Percentiles rank a stretch among this genome's conserved stretches.
phyloP scores from a whole-genome alignment of 129 eudicot species.

The Silybum marianum region DNA sequence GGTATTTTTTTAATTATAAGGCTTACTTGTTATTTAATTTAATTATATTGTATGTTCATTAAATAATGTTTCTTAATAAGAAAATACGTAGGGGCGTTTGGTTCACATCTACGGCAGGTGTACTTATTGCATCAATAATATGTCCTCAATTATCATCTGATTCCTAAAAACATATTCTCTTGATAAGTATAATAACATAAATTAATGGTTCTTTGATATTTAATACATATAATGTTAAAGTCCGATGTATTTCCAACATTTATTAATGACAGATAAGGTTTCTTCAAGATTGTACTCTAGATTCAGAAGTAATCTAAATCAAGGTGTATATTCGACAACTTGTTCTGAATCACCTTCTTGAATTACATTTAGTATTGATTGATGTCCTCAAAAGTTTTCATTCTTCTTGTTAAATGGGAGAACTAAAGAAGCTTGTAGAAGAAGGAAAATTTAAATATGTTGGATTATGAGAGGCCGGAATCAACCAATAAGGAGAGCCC shows the following conservation, averaged over 20 bases:
- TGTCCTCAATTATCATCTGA: no score
- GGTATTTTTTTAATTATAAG: no score
- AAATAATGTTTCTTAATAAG: no score
- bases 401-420: slow-evolving; percentile 48
- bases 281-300: neutral
- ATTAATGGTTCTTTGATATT: no score
- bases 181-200: no score
- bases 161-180: no score
- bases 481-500: slow-evolving; percentile 75
- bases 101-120: no score
- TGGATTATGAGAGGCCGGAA: slow-evolving; percentile 76
- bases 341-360: neutral
- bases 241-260: neutral
- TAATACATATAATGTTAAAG: no score
- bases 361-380: neutral
- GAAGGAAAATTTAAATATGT: slow-evolving; percentile 67
- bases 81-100: no score
- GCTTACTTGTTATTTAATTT: no score
- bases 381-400: neutral
- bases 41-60: no score
- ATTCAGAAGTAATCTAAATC: neutral
- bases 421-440: slow-evolving; percentile 60
- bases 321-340: neutral
- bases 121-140: no score
- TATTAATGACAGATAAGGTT: neutral